Percentiles rank a stretch among this genome's conserved stretches.
These are phyloP conservation scores for Paramarasmius palmivorus DNA, from an alignment of 1,284 basidiomycete genomes.

Conservation along the genomic window DNA sequence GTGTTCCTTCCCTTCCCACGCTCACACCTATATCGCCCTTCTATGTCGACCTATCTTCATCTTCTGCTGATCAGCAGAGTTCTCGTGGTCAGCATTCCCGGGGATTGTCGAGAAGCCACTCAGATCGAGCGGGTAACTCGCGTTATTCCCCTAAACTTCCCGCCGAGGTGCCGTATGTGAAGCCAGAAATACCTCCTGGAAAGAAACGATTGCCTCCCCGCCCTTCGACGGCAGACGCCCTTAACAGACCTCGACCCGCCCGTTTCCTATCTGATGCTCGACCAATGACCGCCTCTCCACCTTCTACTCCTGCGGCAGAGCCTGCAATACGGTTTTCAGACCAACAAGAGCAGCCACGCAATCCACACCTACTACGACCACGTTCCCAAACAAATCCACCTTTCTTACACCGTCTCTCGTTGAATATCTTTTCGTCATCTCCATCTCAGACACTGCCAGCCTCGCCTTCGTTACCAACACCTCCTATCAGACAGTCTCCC, in stretches of 20 bases:
- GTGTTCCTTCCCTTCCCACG: constrained; percentile 38
- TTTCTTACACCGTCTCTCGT: constrained; percentile 68
- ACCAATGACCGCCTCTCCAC: constrained; percentile 19
- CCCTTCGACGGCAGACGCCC: constrained; percentile 32
- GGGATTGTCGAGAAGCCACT: constrained; percentile 51
- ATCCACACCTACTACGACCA: constrained; percentile 33
- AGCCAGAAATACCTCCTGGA: constrained; percentile 8
- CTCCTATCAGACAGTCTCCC: constrained; percentile 25
- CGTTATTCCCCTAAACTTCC: constrained; percentile 20
- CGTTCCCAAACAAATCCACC: constrained; percentile 73
- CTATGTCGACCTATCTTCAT: constrained; percentile 37
- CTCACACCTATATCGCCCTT: constrained; percentile 56
- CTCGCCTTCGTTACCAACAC: constrained; percentile 14
- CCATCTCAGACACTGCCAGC: constrained; percentile 28
- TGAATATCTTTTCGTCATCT: constrained; percentile 61
- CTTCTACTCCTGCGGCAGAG: constrained; percentile 17
- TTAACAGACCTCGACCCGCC: constrained; percentile 7
- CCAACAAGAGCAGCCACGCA: not conserved
- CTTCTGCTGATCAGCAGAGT: constrained; percentile 22
- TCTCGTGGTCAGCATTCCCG: constrained; percentile 30
- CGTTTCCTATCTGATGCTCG: constrained; percentile 14
- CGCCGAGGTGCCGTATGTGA: constrained; percentile 1
- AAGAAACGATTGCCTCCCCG: constrained; percentile 22
- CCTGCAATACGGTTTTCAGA: constrained; percentile 3
- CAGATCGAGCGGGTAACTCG: constrained; percentile 38